Evolutionary conservation across 345 rosid genomes (phyloP).

Genomic region (Eucalyptus polyanthemos): DNA sequence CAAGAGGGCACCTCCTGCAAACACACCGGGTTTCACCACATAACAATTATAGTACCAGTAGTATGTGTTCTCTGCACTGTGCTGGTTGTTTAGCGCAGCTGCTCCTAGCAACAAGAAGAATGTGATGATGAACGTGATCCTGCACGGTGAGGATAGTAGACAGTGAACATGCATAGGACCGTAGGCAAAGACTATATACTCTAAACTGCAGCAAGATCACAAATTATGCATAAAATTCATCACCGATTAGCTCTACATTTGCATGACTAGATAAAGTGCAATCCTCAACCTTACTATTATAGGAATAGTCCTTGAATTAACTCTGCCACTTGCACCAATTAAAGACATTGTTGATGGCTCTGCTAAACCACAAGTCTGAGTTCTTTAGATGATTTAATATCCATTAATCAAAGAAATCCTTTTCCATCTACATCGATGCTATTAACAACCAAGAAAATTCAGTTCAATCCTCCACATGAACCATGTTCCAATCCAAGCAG

Average conservation of each 20-base stretch:
- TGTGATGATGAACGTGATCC: conserved; percentile 70
- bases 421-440: background rate
- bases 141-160: background rate
- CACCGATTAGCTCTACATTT: background rate
- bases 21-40: conserved; percentile 76
- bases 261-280: background rate
- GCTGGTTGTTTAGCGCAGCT: conserved; percentile 64
- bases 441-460: background rate
- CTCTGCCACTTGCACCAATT: background rate
- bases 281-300: background rate
- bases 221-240: background rate
- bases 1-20: conserved; percentile 56
- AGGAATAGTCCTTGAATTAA: background rate
- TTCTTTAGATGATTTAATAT: background rate
- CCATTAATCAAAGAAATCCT: background rate
- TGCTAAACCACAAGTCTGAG: background rate
- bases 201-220: background rate
- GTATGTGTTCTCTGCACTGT: conserved; percentile 26
- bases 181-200: background rate
- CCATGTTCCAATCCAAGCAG: background rate
- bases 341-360: background rate
- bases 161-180: background rate
- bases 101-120: conserved; percentile 71
- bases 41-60: conserved; percentile 45
- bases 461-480: background rate